Conservation (phyloP, 495 filamentous ascomycete species). For the Parathielavia appendiculata region DNA sequence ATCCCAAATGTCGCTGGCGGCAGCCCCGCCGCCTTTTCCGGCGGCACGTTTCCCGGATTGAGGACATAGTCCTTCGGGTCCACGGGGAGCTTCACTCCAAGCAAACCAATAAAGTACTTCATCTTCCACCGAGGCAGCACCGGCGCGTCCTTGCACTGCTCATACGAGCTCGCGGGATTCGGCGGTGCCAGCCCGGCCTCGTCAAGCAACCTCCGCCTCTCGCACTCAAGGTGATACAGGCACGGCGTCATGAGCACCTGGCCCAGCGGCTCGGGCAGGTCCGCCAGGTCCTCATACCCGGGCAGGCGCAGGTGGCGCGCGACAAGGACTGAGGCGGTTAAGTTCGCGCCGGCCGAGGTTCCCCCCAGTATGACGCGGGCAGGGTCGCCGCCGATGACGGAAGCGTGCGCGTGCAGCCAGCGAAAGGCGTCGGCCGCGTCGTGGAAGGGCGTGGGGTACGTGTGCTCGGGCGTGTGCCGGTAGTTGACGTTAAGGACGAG, state of each 20-base stretch:
- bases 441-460: slow-evolving; percentile 41
- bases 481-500: slow-evolving; percentile 46
- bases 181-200: background rate
- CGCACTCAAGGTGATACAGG: slow-evolving; percentile 38
- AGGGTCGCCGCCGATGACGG: slow-evolving; percentile 32
- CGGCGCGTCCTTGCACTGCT: slow-evolving; percentile 40
- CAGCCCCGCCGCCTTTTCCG: slow-evolving; percentile 36
- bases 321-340: slow-evolving; percentile 38
- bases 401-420: slow-evolving; percentile 40
- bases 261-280: slow-evolving; percentile 20
- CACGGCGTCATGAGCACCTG: slow-evolving; percentile 45
- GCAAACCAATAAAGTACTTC: slow-evolving; percentile 32
- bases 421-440: slow-evolving; percentile 46
- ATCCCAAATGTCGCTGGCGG: slow-evolving; percentile 45
- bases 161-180: slow-evolving; percentile 32
- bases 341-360: slow-evolving; percentile 43
- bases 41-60: slow-evolving; percentile 40
- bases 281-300: slow-evolving; percentile 31
- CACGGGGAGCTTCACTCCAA: slow-evolving; percentile 19
- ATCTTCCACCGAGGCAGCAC: slow-evolving; percentile 33
- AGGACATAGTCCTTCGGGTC: slow-evolving; percentile 23
- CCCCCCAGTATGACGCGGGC: slow-evolving; percentile 43
- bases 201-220: slow-evolving; percentile 23
- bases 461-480: slow-evolving; percentile 44
- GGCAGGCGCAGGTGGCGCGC: slow-evolving; percentile 12